Evolutionary conservation across 495 filamentous ascomycete species (phyloP), one percentile per base, ranked within the genome.

Genomic region (Entonaema liquescens): DNA sequence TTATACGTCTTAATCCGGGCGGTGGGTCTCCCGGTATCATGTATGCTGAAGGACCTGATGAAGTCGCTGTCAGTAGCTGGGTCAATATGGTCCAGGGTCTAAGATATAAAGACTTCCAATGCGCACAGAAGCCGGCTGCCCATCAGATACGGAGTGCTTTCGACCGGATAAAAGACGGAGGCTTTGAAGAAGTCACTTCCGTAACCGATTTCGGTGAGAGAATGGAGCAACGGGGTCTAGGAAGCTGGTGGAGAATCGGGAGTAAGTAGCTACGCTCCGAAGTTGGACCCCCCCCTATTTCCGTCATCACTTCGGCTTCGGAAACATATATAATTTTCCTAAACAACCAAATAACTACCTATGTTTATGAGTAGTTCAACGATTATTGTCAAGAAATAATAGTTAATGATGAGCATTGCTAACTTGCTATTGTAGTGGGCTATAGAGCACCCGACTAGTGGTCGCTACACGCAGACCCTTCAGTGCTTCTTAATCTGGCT

Each of bases 21-120:
- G 89, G 90, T 3, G 86, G 88, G 3, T 86, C 83, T 49, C 91
- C 91, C 0, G 92, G 91, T 8, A 89, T 93, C 67, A 92, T 94
- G 90, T 92, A 93, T 76, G 90, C 89, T 49, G 89, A 92, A 75
- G 89, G 88, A 2, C 71, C 70, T 19, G 84, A 86, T 17, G 83
- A 86, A 68, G 77, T 53, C n/a, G 47, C 64, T 15, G 66, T 77
- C 29, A 66, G 23, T 76, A 42, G 79, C 19, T 78, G 76, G 76
- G 74, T 78, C 49, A 58, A 31, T 40, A 59, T 52, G 13, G 72
- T 78, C 15, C 64, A 74, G 33, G 62, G 59, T 17, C 59, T 78
- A 25, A 64, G 68, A 25, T 78, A 78, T 29, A 78, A 78, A 49
- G 76, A 78, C 57, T 76, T 76, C 19, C 70, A 74, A 21, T 78